Base-by-base conservation (phyloP, 257 asterid genomes). In the Fraxinus quadrangulata region DNA sequence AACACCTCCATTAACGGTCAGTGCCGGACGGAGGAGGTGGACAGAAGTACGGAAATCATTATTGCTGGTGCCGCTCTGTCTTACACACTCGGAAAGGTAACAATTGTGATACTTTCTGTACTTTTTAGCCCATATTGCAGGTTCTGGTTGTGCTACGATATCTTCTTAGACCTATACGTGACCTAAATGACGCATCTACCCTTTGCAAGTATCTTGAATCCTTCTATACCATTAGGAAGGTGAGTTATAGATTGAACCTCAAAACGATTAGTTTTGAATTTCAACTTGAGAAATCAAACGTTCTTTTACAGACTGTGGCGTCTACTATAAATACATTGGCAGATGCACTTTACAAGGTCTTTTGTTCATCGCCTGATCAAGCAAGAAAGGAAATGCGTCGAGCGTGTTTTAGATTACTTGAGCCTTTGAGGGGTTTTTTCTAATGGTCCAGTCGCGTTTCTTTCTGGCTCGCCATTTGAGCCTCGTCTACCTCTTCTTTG, bases 271-370 rank as follows among this genome's bases (percentile, higher is more conserved):
- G 24, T 17, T 56, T 2, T 6, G 0, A n/a, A 21, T 59, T 59
- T n/a, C 67, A 59, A 49, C 19, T 33, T 39, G 1, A 3, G 4
- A 45, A 49, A 34, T 28, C 37, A 31, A 66, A 17, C 75, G 72
- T 26, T 72, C 13, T 33, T 24, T 81, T 85, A 85, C 87, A 93
- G 98, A 94, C 97, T 0, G 90, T 88, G 70, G 91, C 98, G 66
- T 92, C 94, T 3, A 92, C 94, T 2, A 89, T 94, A n/a, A 90
- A 92, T 76, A 88, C 93, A 72, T 68, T 90, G 86, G 98, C 96
- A 0, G 95, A 30, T 30, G 4, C 33, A 30, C 33, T 30, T 30
- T 30, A 30, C 33, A 30, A 30, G 33, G 33, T 30, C 0, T 89
- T 90, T 67, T 86, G 92, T 81, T 89, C 94, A 40, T 90, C 94